These are phyloP conservation scores for Yamadazyma spencermartinsiae DNA, from an alignment of 1,139 yeast genomes.

Conservation along the genomic window DNA sequence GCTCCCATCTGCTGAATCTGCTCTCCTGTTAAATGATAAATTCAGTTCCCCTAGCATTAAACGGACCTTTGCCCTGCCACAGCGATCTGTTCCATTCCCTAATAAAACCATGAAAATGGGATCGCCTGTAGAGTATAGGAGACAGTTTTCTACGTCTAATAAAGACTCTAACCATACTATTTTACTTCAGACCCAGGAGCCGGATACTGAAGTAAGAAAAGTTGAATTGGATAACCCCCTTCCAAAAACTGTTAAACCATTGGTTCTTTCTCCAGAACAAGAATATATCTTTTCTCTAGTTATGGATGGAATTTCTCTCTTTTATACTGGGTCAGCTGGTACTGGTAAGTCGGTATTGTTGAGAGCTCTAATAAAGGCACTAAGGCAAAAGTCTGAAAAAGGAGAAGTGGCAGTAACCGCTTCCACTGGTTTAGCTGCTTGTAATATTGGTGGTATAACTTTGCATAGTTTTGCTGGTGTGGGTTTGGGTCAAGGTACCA, in stretches of 20 bases:
- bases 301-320: slow-evolving; percentile 54
- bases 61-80: slow-evolving; percentile 2
- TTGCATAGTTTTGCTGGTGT: slow-evolving; percentile 86
- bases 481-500: slow-evolving; percentile 59
- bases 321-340: slow-evolving; percentile 95
- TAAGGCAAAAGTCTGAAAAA: slow-evolving; percentile 46
- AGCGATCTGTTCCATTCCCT: background rate
- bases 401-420: slow-evolving; percentile 82
- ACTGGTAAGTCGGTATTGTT: slow-evolving; percentile 88
- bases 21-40: background rate
- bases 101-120: background rate
- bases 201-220: background rate
- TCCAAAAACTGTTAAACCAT: slow-evolving; percentile 33
- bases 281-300: slow-evolving; percentile 40
- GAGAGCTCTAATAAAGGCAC: slow-evolving; percentile 62
- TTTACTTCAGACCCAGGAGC: slow-evolving; percentile 10
- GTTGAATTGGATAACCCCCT: slow-evolving; percentile 1
- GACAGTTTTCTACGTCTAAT: slow-evolving; percentile 6
- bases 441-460: slow-evolving; percentile 86
- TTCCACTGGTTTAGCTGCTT: slow-evolving; percentile 90
- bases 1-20: background rate
- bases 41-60: background rate
- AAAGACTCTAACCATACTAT: slow-evolving; percentile 8
- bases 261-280: slow-evolving; percentile 43
- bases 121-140: background rate